Conservation (phyloP, 2,329 filamentous ascomycete species). For the Leptographium procerum region DNA sequence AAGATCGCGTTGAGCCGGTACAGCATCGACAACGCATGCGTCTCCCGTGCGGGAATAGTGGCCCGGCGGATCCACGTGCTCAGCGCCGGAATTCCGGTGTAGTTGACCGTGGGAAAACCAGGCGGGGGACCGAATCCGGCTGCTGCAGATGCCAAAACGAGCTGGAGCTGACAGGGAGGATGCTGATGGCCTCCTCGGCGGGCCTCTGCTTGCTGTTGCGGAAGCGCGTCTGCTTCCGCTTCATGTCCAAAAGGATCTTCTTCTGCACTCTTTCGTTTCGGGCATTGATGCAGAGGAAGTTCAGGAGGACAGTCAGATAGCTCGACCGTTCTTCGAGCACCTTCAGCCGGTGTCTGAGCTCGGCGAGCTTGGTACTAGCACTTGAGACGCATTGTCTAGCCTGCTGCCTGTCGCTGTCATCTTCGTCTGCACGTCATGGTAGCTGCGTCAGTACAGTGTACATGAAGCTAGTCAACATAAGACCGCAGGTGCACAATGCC, state of each 20-base stretch:
- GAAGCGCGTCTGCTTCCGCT: not conserved
- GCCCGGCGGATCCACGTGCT: slow-evolving; percentile 5
- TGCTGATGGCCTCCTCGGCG: not conserved
- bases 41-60: not conserved
- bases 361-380: not conserved
- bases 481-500: no score
- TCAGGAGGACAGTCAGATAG: not conserved
- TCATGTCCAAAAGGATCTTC: not conserved
- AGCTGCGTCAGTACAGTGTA: no score
- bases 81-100: slow-evolving; percentile 6
- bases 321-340: not conserved
- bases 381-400: not conserved
- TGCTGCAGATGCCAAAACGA: slow-evolving; percentile 2
- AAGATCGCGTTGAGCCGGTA: not conserved
- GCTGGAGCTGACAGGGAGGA: slow-evolving; percentile 4
- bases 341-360: not conserved
- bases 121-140: not conserved
- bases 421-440: not conserved
- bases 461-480: no score
- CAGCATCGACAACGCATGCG: slow-evolving; percentile 2
- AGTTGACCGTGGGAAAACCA: not conserved
- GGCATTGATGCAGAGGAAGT: not conserved
- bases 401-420: not conserved
- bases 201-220: not conserved
- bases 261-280: not conserved